Base-by-base conservation (phyloP, 2,329 filamentous ascomycete species). In the Pochonia chlamydosporia region DNA sequence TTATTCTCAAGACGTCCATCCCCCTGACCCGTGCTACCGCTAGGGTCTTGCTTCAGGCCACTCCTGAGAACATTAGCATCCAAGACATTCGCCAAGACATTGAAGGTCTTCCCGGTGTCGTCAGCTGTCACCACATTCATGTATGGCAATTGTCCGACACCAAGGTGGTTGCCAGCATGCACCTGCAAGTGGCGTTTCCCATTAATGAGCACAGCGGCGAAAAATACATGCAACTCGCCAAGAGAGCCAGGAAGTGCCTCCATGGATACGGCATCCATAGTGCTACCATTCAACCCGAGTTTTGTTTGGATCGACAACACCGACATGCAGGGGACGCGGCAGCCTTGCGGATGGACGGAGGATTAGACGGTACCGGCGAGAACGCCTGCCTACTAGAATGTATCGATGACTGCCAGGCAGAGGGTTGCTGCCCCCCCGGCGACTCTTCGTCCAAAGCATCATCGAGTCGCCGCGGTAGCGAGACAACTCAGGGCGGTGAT, bases 81-180 rank as follows among this genome's bases (percentile, higher is more conserved):
- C 85, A 91, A 54, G 88, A 97, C 50, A 92, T 99, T 66, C 87
- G 89, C 55, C 85, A 92, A 55, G 93, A 99, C 63, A 96, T 99
- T 46, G 81, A 91, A 61, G 72, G 79, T 14, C 81, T 99, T 5
- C 85, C 87, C 0, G 91, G 91, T 36, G 87, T 99, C 41, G 74
- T 93, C 51, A 89, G 87, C 63, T 96, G 90, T 61, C 93, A 99
- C 68, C 92, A 99, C 64, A 78, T 99, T 20, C 93, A 99, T 64
- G 90, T 99, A 52, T 99, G 93, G 93, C 92, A 97, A 66, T 79
- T 99, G 28, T 95, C 87, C 14, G 92, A 97, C 63, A 93, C 90
- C 44, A 96, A 96, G 72, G 76, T 96, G 28, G 86, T 99, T 31
- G 92, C 93, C 11, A 93, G 87, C 10, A 81, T 99, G 67, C 93